These are phyloP conservation scores for Xylaria nigripes DNA, from an alignment of 495 filamentous ascomycete species.

Conservation along the genomic window DNA sequence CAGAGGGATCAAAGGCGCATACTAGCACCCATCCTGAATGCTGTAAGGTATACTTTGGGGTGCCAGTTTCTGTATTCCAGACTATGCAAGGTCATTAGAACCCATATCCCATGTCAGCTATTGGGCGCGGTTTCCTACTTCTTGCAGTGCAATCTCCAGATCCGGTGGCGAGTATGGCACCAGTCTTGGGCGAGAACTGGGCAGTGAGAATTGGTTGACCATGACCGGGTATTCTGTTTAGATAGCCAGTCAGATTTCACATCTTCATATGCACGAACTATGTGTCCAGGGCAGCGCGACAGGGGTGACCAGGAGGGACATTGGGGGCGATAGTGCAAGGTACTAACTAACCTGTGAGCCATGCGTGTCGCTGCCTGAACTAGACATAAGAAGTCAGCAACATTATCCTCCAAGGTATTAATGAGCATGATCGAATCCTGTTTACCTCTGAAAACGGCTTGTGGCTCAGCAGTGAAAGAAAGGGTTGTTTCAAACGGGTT, in stretches of 20 bases:
- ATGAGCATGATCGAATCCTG: background rate
- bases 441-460: slow-evolving; percentile 70
- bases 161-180: slow-evolving; percentile 76
- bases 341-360: slow-evolving; percentile 49
- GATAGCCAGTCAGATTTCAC: background rate
- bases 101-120: background rate
- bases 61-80: slow-evolving; percentile 94
- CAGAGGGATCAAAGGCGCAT: slow-evolving; percentile 78
- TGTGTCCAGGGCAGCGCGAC: background rate
- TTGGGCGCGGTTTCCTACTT: slow-evolving; percentile 14
- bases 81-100: slow-evolving; percentile 28
- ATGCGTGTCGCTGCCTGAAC: slow-evolving; percentile 88
- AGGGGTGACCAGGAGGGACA: background rate
- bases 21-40: slow-evolving; percentile 89
- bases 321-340: background rate
- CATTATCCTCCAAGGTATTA: background rate
- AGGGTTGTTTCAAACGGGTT: slow-evolving; percentile 49
- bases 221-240: slow-evolving; percentile 63
- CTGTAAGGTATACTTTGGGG: slow-evolving; percentile 78
- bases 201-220: slow-evolving; percentile 85
- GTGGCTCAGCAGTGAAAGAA: slow-evolving; percentile 74
- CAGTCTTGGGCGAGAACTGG: slow-evolving; percentile 77
- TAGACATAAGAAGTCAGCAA: background rate
- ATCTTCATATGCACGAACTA: background rate
- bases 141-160: slow-evolving; percentile 88